Evolutionary conservation across 139 green algal genomes (phyloP).

Genomic region (Spirogloea muscicola): DNA sequence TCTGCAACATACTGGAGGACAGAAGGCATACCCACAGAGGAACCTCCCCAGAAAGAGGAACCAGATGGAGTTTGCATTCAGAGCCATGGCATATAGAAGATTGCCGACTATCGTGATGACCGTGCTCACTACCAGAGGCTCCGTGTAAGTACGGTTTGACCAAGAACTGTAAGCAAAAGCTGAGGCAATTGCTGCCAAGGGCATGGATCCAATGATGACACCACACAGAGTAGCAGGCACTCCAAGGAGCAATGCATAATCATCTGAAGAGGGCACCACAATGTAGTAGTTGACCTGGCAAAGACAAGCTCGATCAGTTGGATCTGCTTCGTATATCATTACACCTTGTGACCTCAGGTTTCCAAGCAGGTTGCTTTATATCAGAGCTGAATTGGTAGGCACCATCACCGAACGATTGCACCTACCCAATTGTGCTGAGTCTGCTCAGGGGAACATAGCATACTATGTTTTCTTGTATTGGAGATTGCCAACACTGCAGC

Average conservation of each 20-base stretch:
- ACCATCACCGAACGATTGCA: background rate
- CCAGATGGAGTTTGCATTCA: slow-evolving; percentile 40
- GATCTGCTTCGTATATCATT: background rate
- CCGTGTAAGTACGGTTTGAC: slow-evolving; percentile 44
- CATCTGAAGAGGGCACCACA: slow-evolving; percentile 40
- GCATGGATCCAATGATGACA: slow-evolving; percentile 43
- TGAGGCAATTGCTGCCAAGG: slow-evolving; percentile 31
- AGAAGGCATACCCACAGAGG: slow-evolving; percentile 20
- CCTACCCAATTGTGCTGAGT: background rate
- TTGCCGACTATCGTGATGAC: slow-evolving; percentile 42
- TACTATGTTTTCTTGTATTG: background rate
- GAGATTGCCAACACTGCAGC: background rate
- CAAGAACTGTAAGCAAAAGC: slow-evolving; percentile 47
- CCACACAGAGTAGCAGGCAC: slow-evolving; percentile 32
- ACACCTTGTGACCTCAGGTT: background rate
- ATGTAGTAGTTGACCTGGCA: slow-evolving; percentile 51
- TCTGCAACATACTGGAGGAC: background rate
- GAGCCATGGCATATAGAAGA: slow-evolving; percentile 35
- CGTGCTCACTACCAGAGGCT: slow-evolving; percentile 37
- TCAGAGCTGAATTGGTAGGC: background rate
- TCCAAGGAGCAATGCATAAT: slow-evolving; percentile 34
- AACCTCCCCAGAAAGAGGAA: slow-evolving; percentile 29
- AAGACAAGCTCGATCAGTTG: background rate
- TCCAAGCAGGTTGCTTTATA: background rate
- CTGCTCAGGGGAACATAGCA: background rate